Percentiles rank a stretch among this genome's conserved stretches.
These are phyloP conservation scores for Cordyceps tenuipes DNA, from an alignment of 2,329 filamentous ascomycete species.

Conservation along the genomic window DNA sequence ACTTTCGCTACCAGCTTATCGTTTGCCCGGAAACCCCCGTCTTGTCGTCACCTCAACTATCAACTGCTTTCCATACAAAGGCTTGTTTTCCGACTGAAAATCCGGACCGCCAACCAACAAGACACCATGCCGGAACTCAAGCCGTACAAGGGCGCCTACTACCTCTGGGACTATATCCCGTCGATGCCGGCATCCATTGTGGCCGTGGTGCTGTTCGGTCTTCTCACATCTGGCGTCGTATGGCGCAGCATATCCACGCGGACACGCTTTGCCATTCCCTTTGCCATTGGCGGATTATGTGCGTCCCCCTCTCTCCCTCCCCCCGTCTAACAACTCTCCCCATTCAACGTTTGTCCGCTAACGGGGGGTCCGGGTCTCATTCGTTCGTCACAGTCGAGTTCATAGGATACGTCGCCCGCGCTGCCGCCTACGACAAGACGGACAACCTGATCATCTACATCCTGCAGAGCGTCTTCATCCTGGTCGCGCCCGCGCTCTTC, in stretches of 20 bases:
- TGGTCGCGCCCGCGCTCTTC: slow-evolving; percentile 40
- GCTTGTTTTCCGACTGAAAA: neutral
- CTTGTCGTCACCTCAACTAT: no score
- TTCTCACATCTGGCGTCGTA: slow-evolving; percentile 33
- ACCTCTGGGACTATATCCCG: slow-evolving; percentile 30
- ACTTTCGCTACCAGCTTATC: neutral
- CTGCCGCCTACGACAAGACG: slow-evolving; percentile 21
- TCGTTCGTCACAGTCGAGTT: slow-evolving; percentile 29
- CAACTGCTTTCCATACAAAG: no score
- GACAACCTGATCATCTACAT: slow-evolving; percentile 29
- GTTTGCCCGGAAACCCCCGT: no score
- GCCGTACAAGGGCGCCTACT: slow-evolving; percentile 22
- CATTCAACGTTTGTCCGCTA: neutral
- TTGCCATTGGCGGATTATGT: slow-evolving; percentile 40
- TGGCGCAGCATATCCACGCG: slow-evolving; percentile 34
- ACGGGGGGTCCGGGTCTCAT: neutral
- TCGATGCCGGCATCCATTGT: slow-evolving; percentile 37
- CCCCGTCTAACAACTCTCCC: neutral
- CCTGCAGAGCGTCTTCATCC: slow-evolving; percentile 34
- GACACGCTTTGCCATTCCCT: slow-evolving; percentile 43
- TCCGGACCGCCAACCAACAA: no score
- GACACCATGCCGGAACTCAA: slow-evolving; percentile 23
- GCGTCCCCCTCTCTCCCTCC: slow-evolving; percentile 19
- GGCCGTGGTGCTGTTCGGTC: slow-evolving; percentile 36
- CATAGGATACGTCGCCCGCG: slow-evolving; percentile 32